Base-by-base conservation (phyloP, 495 filamentous ascomycete genomes). In the Aspergillus olivimuriae region DNA sequence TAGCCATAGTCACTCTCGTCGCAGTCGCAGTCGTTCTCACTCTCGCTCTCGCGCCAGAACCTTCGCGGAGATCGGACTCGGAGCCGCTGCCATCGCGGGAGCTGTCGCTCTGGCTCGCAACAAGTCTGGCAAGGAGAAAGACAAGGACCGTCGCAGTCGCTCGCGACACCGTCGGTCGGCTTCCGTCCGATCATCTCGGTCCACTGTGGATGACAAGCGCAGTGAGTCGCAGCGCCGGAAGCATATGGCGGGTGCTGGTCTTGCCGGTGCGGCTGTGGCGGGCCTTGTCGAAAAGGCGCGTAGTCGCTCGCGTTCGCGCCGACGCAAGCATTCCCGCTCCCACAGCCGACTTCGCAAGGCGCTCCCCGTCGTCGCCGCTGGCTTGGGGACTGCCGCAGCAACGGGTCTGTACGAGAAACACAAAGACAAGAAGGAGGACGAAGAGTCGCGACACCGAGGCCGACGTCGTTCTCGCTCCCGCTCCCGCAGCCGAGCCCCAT, bases 391-490 rank as follows among this genome's bases (percentile, higher is more conserved):
- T 31, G 89, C 88, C 12, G 87, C 82, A 8, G 81, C 83, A 39
- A 83, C 85, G 52, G 87, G 86, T 31, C 57, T 94, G 11, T 94
- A 89, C 57, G 87, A 95, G 65, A 83, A 74, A 47, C 74, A 78
- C 20, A 83, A 87, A 61, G 78, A 76, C 48, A 78, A 84, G 53
- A 78, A 85, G 46, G 75, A 75, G 40, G 71, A 76, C 44, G 68
- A 71, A 65, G 63, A 70, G 54, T 46, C 53, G 28, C 53, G 70
- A 61, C 62, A 47, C 48, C 51, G 69, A 62, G 72, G 70, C 36
- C 59, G 63, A 40, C 69, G 69, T 23, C 72, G 74, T 41, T 81
- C 78, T 6, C 62, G 72, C 44, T 76, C 73, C 6, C 62, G 72
- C 45, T 76, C 73, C 24, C 70, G 69, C 54, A 81, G 78, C 60